Conservation (phyloP, 208 protist genomes). For the Crithidia brevicula region DNA sequence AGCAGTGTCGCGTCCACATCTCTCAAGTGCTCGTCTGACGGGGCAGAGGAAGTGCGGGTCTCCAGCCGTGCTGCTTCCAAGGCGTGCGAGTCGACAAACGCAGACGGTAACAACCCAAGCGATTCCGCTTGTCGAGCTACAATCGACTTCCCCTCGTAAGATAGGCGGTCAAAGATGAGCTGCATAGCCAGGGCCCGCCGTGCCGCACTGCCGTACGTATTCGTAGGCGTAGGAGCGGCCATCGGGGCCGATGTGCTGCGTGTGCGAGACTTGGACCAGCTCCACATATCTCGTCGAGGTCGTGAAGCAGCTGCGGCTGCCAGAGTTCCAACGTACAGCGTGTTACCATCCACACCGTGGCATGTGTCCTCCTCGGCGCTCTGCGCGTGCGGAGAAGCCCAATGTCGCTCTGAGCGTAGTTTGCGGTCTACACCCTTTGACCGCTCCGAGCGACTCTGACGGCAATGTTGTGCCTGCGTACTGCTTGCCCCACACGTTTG, state of each 20-base stretch:
- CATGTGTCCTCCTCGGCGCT: no score
- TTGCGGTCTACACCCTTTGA: background rate
- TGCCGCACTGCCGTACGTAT: conserved; percentile 6
- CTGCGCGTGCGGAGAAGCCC: no score
- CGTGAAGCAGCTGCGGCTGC: no score
- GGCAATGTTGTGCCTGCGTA: background rate
- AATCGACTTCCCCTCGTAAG: conserved; percentile 3
- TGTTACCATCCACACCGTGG: no score
- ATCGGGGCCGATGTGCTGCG: background rate
- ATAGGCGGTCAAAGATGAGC: conserved; percentile 13
- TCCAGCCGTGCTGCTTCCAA: background rate
- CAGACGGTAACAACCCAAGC: background rate
- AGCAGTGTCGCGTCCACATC: conserved; percentile 5
- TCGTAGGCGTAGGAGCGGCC: background rate
- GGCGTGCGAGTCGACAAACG: background rate
- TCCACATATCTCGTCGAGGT: conserved; percentile 6
- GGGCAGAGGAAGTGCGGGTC: background rate
- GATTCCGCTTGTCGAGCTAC: conserved; percentile 12
- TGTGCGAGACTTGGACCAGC: background rate
- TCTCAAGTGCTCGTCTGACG: background rate
- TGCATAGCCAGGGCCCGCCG: conserved; percentile 1
- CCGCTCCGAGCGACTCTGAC: background rate
- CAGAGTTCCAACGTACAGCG: no score
- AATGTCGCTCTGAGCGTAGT: background rate
- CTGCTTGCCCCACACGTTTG: background rate